Conservation (phyloP, 1,284 basidiomycete genomes). For the Pseudozyma flocculosa region DNA sequence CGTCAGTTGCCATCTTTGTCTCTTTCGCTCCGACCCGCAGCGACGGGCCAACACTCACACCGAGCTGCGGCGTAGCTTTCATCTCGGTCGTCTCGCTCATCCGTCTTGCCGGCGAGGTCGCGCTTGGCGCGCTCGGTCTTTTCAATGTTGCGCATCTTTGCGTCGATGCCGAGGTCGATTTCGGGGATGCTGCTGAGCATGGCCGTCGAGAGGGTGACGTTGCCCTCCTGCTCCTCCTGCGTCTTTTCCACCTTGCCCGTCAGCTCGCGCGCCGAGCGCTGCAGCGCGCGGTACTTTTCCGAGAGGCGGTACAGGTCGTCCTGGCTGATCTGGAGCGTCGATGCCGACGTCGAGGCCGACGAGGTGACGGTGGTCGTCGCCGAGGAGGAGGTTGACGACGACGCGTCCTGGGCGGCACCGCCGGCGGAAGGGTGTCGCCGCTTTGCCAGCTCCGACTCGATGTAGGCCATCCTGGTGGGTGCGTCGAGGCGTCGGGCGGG, state of each 20-base stretch:
- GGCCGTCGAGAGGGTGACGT: conserved; percentile 82
- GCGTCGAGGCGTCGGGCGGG: background rate
- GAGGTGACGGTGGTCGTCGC: background rate
- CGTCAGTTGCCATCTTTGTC: too few species aligned
- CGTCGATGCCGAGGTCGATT: conserved; percentile 94
- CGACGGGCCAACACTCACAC: conserved; percentile 57
- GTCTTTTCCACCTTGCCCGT: conserved; percentile 64
- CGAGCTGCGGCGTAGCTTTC: conserved; percentile 77
- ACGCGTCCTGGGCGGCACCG: background rate
- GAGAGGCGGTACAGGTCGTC: conserved; percentile 79
- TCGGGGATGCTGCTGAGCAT: conserved; percentile 95
- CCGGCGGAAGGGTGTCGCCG: too few species aligned
- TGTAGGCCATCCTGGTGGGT: conserved; percentile 84
- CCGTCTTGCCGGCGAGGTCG: conserved; percentile 69
- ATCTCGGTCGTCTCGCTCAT: conserved; percentile 61
- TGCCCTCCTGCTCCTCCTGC: conserved; percentile 74
- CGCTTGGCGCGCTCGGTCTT: conserved; percentile 94
- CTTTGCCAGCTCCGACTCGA: conserved; percentile 85
- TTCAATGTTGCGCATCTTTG: conserved; percentile 88
- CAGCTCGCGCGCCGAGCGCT: conserved; percentile 12
- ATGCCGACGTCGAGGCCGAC: background rate
- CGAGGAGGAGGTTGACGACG: background rate
- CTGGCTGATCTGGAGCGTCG: conserved; percentile 66
- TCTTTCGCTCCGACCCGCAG: too few species aligned
- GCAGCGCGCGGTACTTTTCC: conserved; percentile 64